Percentiles rank a stretch among this genome's conserved stretches.
Conservation (phyloP, 257 asterid genomes). For the Agastache rugosa region DNA sequence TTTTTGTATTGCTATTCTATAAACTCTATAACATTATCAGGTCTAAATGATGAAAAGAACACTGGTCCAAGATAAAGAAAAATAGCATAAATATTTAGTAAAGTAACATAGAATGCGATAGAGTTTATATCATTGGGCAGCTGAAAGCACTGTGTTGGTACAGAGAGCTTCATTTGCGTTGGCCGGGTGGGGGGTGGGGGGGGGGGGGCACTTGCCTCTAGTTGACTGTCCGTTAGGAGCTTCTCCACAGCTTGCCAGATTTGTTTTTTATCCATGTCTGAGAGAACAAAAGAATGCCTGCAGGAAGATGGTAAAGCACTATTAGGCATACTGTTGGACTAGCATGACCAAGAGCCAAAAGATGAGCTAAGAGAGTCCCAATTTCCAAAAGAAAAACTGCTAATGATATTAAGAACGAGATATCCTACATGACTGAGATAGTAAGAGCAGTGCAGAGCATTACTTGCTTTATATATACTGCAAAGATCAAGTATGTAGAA, state of each 20-base stretch:
- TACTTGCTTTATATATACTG: constrained; percentile 16
- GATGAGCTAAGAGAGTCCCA: constrained; percentile 14
- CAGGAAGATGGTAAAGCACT: constrained; percentile 34
- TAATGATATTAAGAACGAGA: constrained; percentile 21
- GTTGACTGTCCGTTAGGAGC: constrained; percentile 84
- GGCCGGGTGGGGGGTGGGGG: no score
- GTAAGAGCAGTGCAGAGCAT: constrained; percentile 18
- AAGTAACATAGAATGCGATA: not conserved
- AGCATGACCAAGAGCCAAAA: constrained; percentile 22
- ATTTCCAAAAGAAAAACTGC: constrained; percentile 23
- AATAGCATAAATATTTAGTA: constrained; percentile 5
- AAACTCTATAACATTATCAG: no score
- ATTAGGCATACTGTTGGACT: constrained; percentile 28
- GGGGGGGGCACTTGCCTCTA: constrained; percentile 67
- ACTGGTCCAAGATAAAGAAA: constrained; percentile 18
- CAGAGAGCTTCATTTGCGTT: constrained; percentile 13
- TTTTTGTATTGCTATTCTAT: no score
- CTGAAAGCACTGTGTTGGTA: constrained; percentile 21
- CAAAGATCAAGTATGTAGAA: not conserved
- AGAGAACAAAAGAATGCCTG: constrained; percentile 91
- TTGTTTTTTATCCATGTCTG: constrained; percentile 66
- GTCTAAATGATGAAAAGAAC: constrained; percentile 6
- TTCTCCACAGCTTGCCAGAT: constrained; percentile 90
- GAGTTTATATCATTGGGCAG: constrained; percentile 13
- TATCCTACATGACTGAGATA: constrained; percentile 23